Conservation (phyloP, 78 protist species). For the Dictyostelium intermedium region DNA sequence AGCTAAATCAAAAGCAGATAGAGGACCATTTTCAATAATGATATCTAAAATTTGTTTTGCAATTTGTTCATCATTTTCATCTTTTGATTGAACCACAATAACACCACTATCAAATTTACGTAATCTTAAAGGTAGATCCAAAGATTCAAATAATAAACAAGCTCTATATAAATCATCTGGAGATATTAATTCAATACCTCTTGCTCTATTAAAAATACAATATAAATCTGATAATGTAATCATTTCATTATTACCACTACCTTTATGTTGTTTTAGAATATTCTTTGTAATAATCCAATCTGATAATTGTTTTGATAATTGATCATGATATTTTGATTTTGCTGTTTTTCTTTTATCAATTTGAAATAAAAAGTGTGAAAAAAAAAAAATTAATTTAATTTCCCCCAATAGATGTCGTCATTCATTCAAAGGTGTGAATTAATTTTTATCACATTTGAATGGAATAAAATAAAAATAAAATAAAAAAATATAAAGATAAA, state of each 20-base stretch:
- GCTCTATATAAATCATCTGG: conserved; percentile 80
- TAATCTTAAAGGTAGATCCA: conserved; percentile 42
- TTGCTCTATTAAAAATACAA: conserved; percentile 72
- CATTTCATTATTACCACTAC: conserved; percentile 36
- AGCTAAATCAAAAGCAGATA: conserved; percentile 59
- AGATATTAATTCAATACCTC: conserved; percentile 73
- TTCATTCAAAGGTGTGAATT: too few relatives aligned
- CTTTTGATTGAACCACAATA: conserved; percentile 43
- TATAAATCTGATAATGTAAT: conserved; percentile 61
- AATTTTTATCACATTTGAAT: too few relatives aligned
- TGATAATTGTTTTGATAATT: conserved; percentile 64
- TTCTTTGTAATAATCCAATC: conserved; percentile 44
- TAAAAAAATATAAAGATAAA: neutral
- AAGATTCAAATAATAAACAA: conserved; percentile 60
- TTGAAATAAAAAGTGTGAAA: neutral
- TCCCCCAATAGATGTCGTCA: too few relatives aligned
- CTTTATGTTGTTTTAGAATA: neutral
- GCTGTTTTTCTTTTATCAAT: conserved; percentile 29
- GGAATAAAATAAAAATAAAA: neutral
- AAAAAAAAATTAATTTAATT: too few relatives aligned
- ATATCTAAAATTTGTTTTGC: conserved; percentile 51
- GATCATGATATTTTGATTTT: conserved; percentile 49
- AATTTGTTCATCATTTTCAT: conserved; percentile 63
- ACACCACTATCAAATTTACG: conserved; percentile 79
- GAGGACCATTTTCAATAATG: conserved; percentile 38